A percentile compares a stretch with the other conserved stretches of the same genome.
These are phyloP conservation scores for Neurospora sp. DNA, from an alignment of 495 filamentous ascomycete species.

Conservation along the genomic window DNA sequence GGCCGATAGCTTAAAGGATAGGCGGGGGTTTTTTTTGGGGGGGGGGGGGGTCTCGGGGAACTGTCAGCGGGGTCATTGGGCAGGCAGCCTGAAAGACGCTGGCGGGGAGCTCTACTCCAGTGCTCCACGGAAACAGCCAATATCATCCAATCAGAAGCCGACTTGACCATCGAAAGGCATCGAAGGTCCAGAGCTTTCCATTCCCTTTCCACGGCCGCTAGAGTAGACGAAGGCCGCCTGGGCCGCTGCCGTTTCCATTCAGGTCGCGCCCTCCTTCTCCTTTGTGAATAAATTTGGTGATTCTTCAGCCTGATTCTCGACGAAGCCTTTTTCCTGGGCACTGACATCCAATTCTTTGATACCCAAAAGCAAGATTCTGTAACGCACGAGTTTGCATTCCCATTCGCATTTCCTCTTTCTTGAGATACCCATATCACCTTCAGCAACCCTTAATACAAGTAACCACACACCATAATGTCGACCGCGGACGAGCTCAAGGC, in stretches of 20 bases:
- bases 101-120: slow-evolving; percentile 12
- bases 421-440: background rate
- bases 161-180: slow-evolving; percentile 23
- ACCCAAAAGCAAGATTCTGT: background rate
- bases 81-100: slow-evolving; percentile 1
- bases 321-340: background rate
- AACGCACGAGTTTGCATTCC: background rate
- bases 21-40: background rate
- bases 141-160: slow-evolving; percentile 15
- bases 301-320: background rate
- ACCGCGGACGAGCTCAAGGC: slow-evolving; percentile 69
- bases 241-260: background rate
- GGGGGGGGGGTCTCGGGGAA: background rate
- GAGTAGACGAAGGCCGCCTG: background rate
- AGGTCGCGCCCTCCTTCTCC: background rate
- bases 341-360: background rate
- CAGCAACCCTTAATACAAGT: background rate
- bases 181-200: slow-evolving; percentile 27
- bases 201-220: slow-evolving; percentile 5
- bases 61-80: slow-evolving; percentile 7
- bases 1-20: background rate
- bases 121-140: background rate
- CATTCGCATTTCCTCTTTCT: background rate
- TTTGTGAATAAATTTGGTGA: background rate
- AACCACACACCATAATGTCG: slow-evolving; percentile 23